phyloP scores from a whole-genome alignment of 768 basidiomycete species.

The Mycena indigotica region DNA sequence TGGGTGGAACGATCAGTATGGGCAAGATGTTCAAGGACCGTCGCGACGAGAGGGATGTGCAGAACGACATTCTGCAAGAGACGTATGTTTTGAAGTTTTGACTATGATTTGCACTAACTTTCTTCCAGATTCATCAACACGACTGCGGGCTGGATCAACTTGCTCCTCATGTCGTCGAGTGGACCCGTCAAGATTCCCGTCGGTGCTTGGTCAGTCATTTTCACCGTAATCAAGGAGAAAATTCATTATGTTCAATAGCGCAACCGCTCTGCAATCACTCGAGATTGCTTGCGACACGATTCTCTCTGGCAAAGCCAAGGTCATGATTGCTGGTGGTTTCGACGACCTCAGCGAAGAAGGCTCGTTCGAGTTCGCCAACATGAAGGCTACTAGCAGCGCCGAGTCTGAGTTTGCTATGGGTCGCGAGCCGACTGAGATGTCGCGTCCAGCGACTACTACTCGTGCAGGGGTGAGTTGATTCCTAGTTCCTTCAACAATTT shows the following conservation, averaged over 20 bases:
- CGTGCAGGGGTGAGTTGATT: constrained; percentile 83
- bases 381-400: constrained; percentile 98
- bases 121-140: constrained; percentile 91
- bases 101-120: background rate
- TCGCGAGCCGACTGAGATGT: constrained; percentile 98
- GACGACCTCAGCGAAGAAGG: constrained; percentile 99
- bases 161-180: constrained; percentile 91
- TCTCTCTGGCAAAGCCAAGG: constrained; percentile 93
- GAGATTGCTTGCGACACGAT: constrained; percentile 98
- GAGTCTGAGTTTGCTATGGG: constrained; percentile 99
- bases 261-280: constrained; percentile 95
- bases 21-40: constrained; percentile 99
- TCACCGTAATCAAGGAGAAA: constrained; percentile 4
- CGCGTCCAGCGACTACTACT: constrained; percentile 93
- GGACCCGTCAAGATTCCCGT: constrained; percentile 99
- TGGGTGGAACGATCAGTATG: constrained; percentile 93
- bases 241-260: constrained; percentile 46
- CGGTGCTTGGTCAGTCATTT: constrained; percentile 82
- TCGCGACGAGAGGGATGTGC: constrained; percentile 95
- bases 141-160: constrained; percentile 96
- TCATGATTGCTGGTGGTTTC: constrained; percentile 99
- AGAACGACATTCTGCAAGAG: constrained; percentile 97
- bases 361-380: constrained; percentile 98
- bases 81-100: constrained; percentile 63
- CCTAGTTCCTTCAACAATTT: constrained; percentile 12